Percentiles rank a stretch among this genome's conserved stretches.
phyloP scores from a whole-genome alignment of 2,329 filamentous ascomycete species.

The Nemania diffusa region DNA sequence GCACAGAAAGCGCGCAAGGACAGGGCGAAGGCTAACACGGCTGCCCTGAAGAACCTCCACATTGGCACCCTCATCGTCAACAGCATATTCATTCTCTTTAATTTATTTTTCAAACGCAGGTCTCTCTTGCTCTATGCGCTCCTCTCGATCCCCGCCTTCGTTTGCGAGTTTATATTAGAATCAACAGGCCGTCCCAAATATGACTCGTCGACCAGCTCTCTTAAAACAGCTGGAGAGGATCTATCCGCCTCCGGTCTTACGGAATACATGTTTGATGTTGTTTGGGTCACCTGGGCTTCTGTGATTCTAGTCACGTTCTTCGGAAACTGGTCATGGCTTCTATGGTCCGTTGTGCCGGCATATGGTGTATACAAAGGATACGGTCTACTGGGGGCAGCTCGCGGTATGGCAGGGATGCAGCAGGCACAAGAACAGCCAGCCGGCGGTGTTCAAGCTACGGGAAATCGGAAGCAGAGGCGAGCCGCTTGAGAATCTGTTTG shows the following conservation, averaged over 20 bases:
- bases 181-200: slow-evolving; percentile 82
- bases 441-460: slow-evolving; percentile 50
- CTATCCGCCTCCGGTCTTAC: slow-evolving; percentile 87
- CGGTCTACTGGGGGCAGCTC: slow-evolving; percentile 64
- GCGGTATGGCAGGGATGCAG: slow-evolving; percentile 62
- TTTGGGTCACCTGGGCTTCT: slow-evolving; percentile 93
- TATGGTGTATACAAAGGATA: slow-evolving; percentile 66
- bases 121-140: slow-evolving; percentile 75
- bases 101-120: slow-evolving; percentile 72
- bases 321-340: slow-evolving; percentile 78
- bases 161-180: slow-evolving; percentile 89
- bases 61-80: slow-evolving; percentile 79
- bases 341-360: slow-evolving; percentile 66
- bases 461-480: slow-evolving; percentile 66
- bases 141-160: slow-evolving; percentile 77
- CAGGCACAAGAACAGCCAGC: slow-evolving; percentile 49
- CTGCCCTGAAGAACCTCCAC: slow-evolving; percentile 83
- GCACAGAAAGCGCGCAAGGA: slow-evolving; percentile 73
- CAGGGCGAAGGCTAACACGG: slow-evolving; percentile 79
- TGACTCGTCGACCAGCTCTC: slow-evolving; percentile 69
- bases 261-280: slow-evolving; percentile 97
- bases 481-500: slow-evolving; percentile 55
- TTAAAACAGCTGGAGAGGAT: slow-evolving; percentile 85
- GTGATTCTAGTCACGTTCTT: slow-evolving; percentile 77
- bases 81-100: slow-evolving; percentile 76